Evolutionary conservation across 768 basidiomycete genomes (phyloP).

Genomic region (Fomitopsis serialis): DNA sequence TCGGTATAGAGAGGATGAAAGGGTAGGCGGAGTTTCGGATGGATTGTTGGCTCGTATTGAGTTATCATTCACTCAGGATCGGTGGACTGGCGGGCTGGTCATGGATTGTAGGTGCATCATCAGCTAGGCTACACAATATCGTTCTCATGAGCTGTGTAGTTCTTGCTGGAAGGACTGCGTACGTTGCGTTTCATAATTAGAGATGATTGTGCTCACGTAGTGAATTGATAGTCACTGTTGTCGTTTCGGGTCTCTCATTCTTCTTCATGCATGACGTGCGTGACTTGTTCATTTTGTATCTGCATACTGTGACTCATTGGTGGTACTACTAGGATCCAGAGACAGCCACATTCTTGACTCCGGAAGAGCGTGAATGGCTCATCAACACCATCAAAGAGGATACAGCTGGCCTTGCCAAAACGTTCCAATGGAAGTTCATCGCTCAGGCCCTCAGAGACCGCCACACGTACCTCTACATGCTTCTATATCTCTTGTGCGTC

Average conservation of each 20-base stretch:
- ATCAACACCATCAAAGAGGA: constrained; percentile 2
- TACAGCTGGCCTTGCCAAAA: background rate
- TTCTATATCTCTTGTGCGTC: constrained; percentile 6
- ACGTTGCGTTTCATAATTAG: background rate
- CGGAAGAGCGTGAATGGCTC: constrained; percentile 5
- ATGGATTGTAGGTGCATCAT: constrained; percentile 1
- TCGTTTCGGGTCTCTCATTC: background rate
- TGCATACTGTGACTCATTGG: background rate
- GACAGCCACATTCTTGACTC: constrained; percentile 4
- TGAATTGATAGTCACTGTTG: background rate
- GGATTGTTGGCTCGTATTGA: background rate
- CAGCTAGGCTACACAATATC: no score
- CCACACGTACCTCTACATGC: constrained; percentile 2
- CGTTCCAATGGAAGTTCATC: constrained; percentile 3
- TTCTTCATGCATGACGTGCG: background rate
- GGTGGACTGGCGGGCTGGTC: constrained; percentile 6
- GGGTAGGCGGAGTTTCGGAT: background rate
- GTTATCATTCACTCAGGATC: background rate
- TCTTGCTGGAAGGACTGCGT: constrained; percentile 3
- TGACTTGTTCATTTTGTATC: background rate
- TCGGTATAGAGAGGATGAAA: constrained; percentile 3
- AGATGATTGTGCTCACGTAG: constrained; percentile 1
- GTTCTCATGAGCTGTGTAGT: background rate
- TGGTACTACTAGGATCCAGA: constrained; percentile 4
- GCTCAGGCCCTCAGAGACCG: constrained; percentile 2